Evolutionary conservation across 192 early-diverging fungal genomes (phyloP).

Genomic region (Podila horticola): DNA sequence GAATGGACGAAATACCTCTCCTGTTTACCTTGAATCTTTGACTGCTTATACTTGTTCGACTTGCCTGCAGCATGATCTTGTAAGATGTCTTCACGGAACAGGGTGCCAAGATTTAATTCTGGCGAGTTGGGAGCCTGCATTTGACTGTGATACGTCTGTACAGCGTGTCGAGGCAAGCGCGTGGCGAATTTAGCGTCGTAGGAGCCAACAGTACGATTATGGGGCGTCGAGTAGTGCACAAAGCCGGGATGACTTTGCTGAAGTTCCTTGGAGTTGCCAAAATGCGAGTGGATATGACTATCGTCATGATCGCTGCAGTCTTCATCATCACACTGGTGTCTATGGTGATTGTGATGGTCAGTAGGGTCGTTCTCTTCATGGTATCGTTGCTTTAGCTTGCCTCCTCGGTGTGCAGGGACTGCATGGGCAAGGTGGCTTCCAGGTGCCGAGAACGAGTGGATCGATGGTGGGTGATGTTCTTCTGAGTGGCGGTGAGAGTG

Average conservation of each 20-base stretch:
- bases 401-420: not conserved
- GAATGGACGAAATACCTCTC: too few relatives aligned
- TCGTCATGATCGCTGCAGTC: not conserved
- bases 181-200: not conserved
- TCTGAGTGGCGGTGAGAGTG: not conserved
- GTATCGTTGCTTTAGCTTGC: not conserved
- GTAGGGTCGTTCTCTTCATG: not conserved
- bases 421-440: not conserved
- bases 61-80: not conserved
- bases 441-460: not conserved
- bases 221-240: not conserved
- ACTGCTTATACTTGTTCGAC: not conserved
- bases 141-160: too few relatives aligned
- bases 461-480: not conserved
- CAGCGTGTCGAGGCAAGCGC: too few relatives aligned
- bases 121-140: not conserved
- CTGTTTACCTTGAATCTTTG: too few relatives aligned
- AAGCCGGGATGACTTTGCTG: not conserved
- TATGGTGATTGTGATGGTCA: conserved; percentile 1
- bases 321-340: conserved; percentile 1
- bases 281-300: not conserved
- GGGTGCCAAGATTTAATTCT: not conserved
- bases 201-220: not conserved
- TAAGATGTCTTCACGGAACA: not conserved
- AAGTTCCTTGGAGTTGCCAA: not conserved